Base-by-base conservation (phyloP, 306 rosid species). In the Cicer arietinum region DNA sequence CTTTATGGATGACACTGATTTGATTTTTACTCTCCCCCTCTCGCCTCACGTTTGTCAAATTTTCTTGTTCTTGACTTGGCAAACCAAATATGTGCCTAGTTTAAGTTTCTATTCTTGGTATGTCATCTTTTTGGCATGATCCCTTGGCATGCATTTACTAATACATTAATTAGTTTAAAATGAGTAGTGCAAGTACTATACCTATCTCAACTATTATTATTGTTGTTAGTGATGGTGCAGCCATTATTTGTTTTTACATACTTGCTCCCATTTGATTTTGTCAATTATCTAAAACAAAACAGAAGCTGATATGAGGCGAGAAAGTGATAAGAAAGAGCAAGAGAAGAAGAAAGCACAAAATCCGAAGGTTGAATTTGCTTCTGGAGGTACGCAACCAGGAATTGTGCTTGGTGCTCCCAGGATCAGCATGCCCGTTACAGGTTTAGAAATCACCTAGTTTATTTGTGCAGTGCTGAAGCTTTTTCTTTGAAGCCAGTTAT, bases 221-320 rank as follows among this genome's bases (percentile, higher is more conserved):
- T 50, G 9, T 44, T 67, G 58, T 10, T 46, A 46, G 46, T 42
- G 48, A 46, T 76, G 18, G 11, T 75, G 46, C 35, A 22, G 64
- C 48, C 25, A 7, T 53, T 40, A n/a, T 30, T 54, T 13, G 17
- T 41, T 75, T 50, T 35, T 17, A 58, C 22, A 37, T 50, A 50
- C 52, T 44, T 56, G 59, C 70, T 48, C 20, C 14, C 13, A 54
- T 65, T 74, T 83, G 20, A 70, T 83, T 71, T 43, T 66, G 39
- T 73, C 11, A 75, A 42, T 75, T 44, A 63, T 53, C 2, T 79
- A 6, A 61, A 58, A 67, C 67, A 53, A 69, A 63, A 69, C 90
- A 94, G 99, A 94, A 82, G 91, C 80, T 89, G 97, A 90, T 78
- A 89, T 89, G 90, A 89, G 92, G 84, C 89, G 88, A 1, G 97